phyloP scores from a whole-genome alignment of 768 basidiomycete genomes.

The Tephrocybe sp. region DNA sequence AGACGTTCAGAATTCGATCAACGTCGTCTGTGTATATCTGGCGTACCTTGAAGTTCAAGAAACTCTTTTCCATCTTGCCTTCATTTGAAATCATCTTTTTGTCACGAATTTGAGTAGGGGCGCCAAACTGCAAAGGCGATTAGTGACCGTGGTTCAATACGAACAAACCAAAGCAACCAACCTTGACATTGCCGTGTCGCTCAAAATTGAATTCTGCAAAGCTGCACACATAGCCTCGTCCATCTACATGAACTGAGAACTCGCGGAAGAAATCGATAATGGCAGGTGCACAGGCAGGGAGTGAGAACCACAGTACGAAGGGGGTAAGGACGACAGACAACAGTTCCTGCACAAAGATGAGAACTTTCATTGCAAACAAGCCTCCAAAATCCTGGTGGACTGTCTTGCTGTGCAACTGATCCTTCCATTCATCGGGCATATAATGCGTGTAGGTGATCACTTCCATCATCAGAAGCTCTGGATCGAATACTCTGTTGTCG shows the following conservation, averaged over 20 bases:
- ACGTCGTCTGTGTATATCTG: neutral
- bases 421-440: conserved; percentile 93
- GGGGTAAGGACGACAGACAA: conserved; percentile 92
- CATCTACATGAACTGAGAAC: conserved; percentile 95
- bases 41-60: conserved; percentile 85
- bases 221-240: conserved; percentile 94
- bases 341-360: conserved; percentile 86
- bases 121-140: conserved; percentile 68
- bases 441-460: conserved; percentile 95
- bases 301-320: conserved; percentile 89
- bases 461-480: conserved; percentile 88
- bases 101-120: conserved; percentile 66
- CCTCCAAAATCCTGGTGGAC: conserved; percentile 91
- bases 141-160: neutral
- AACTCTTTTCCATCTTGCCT: conserved; percentile 99
- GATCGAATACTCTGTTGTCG: conserved; percentile 91
- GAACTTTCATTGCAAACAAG: conserved; percentile 90
- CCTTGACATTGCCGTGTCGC: conserved; percentile 89
- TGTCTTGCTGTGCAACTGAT: conserved; percentile 83
- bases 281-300: conserved; percentile 85
- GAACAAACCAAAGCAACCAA: conserved; percentile 26
- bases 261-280: conserved; percentile 98
- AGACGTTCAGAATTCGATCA: neutral
- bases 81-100: conserved; percentile 83
- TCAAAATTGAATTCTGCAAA: conserved; percentile 99